Evolutionary conservation across 495 filamentous ascomycete species (phyloP).

Genomic region (Aspergillus coremiiformis): DNA sequence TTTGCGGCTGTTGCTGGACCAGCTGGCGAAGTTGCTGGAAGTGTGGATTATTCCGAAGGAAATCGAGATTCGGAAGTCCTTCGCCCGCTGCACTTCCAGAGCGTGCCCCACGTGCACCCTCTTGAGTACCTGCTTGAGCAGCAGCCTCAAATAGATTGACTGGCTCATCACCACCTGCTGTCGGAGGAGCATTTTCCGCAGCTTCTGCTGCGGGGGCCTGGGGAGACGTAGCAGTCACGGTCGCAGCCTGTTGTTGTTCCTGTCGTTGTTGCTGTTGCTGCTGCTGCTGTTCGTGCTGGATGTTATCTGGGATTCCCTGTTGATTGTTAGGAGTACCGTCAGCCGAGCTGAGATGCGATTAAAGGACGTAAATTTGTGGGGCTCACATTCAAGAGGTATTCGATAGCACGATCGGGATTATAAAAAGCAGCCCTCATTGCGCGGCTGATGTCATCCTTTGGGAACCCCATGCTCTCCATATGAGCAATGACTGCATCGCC

Average conservation of each 20-base stretch:
- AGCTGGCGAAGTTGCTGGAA: slow-evolving; percentile 97
- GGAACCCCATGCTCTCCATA: slow-evolving; percentile 96
- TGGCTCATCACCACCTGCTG: slow-evolving; percentile 51
- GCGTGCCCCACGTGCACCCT: slow-evolving; percentile 44
- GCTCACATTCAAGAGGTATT: slow-evolving; percentile 84
- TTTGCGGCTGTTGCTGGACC: slow-evolving; percentile 92
- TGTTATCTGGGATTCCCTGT: slow-evolving; percentile 83
- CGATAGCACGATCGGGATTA: slow-evolving; percentile 95
- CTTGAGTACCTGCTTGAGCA: slow-evolving; percentile 59
- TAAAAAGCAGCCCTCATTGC: slow-evolving; percentile 94
- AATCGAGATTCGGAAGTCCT: slow-evolving; percentile 74
- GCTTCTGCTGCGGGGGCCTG: slow-evolving; percentile 27
- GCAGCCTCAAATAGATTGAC: slow-evolving; percentile 95
- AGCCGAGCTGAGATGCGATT: background rate
- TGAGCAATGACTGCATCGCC: slow-evolving; percentile 81
- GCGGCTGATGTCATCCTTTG: slow-evolving; percentile 73
- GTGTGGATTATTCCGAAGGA: slow-evolving; percentile 90
- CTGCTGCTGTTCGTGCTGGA: slow-evolving; percentile 60
- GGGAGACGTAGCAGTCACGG: slow-evolving; percentile 26
- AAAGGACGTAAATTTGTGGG: background rate
- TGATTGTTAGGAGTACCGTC: slow-evolving; percentile 6
- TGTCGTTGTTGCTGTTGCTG: slow-evolving; percentile 58
- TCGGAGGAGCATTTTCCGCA: slow-evolving; percentile 30
- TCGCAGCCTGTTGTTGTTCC: slow-evolving; percentile 37
- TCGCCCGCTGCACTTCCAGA: slow-evolving; percentile 47